phyloP scores from a whole-genome alignment of 148 eudicot species.

The Drosera capensis region DNA sequence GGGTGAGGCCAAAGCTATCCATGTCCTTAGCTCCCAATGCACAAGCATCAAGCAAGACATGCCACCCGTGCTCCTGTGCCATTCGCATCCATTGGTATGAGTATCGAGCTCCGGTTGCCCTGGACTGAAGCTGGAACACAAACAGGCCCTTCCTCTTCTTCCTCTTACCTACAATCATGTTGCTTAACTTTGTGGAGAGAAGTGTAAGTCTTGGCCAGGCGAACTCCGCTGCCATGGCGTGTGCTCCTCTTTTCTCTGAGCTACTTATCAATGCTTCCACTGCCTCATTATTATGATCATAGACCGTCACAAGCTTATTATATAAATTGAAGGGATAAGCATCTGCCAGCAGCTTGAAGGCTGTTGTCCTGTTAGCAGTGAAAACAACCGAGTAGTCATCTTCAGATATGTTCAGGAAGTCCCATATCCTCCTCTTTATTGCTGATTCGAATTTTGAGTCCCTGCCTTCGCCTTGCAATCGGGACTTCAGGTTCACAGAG shows the following conservation, averaged over 20 bases:
- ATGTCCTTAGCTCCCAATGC: constrained; percentile 95
- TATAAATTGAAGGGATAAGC: constrained; percentile 66
- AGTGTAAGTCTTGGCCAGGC: constrained; percentile 81
- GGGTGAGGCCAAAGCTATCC: constrained; percentile 79
- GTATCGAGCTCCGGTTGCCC: constrained; percentile 71
- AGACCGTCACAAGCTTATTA: constrained; percentile 61
- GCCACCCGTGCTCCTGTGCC: constrained; percentile 94
- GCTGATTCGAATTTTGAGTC: constrained; percentile 51
- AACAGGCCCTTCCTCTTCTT: constrained; percentile 50
- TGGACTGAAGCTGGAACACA: constrained; percentile 76
- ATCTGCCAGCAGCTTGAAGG: constrained; percentile 75
- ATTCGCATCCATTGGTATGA: constrained; percentile 95
- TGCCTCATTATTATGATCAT: constrained; percentile 80
- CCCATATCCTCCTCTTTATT: constrained; percentile 52
- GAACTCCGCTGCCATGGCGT: constrained; percentile 55
- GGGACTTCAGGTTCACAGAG: constrained; percentile 47
- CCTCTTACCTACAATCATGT: constrained; percentile 39
- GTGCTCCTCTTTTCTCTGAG: constrained; percentile 69
- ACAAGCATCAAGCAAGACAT: constrained; percentile 82
- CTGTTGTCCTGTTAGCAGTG: constrained; percentile 80
- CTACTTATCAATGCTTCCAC: constrained; percentile 36
- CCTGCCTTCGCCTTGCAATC: constrained; percentile 34
- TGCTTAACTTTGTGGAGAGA: constrained; percentile 39
- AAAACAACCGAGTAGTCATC: constrained; percentile 65
- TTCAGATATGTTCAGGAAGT: constrained; percentile 48